A percentile compares a stretch with the other conserved stretches of the same genome.
These are phyloP conservation scores for Talaromyces sp. DNA, from an alignment of 2,329 filamentous ascomycete species.

Conservation along the genomic window DNA sequence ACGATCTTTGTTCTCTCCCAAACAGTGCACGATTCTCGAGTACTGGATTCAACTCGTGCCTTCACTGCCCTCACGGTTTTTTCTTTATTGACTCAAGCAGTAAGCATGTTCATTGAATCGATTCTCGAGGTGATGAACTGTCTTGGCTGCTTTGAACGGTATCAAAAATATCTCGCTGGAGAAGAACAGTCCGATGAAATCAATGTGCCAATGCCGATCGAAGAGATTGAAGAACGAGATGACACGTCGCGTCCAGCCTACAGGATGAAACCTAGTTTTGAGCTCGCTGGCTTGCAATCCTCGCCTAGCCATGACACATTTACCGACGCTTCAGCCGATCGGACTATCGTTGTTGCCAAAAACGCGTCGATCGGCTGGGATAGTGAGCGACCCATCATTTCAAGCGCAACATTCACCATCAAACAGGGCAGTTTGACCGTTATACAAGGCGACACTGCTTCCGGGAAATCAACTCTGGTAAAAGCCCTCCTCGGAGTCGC, in stretches of 20 bases:
- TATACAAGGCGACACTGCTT: neutral
- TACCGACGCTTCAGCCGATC: neutral
- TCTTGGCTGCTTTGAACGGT: neutral
- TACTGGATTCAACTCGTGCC: neutral
- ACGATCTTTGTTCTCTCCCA: neutral
- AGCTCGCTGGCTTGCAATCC: neutral
- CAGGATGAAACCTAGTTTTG: neutral
- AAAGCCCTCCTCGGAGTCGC: neutral
- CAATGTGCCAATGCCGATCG: neutral
- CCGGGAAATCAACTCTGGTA: neutral
- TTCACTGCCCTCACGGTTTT: neutral
- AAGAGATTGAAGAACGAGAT: neutral
- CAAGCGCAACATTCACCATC: neutral
- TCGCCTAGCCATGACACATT: neutral
- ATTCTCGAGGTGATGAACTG: neutral
- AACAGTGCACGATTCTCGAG: neutral
- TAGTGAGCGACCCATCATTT: neutral
- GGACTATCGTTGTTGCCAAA: neutral
- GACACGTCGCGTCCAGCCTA: neutral
- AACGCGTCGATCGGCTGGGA: neutral
- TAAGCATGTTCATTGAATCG: neutral
- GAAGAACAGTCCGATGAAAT: neutral
- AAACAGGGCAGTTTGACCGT: neutral
- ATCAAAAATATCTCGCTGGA: neutral
- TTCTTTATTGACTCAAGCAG: neutral